Evolutionary conservation across 371 early-diverging fungal species (phyloP).

Genomic region (Lichtheimia hyalospora): DNA sequence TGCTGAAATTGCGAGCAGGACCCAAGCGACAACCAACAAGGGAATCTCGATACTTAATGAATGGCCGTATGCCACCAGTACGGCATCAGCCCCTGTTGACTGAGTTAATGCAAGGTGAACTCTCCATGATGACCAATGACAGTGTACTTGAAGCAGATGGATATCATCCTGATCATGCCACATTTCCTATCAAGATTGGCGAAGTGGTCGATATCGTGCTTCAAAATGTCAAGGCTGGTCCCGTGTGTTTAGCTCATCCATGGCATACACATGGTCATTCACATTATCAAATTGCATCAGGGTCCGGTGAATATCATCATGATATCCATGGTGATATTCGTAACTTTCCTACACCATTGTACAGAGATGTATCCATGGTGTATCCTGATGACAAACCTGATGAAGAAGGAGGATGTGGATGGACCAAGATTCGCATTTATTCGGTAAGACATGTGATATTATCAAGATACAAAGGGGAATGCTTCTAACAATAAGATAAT

Average conservation of each 20-base stretch:
- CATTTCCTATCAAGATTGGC: constrained; percentile 25
- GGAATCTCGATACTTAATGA: constrained; percentile 32
- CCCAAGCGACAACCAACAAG: constrained; percentile 13
- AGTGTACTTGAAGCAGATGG: constrained; percentile 2
- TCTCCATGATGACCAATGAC: not conserved
- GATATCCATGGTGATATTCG: constrained; percentile 19
- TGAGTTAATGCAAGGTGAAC: not conserved
- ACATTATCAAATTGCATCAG: constrained; percentile 39
- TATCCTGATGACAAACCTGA: constrained; percentile 27
- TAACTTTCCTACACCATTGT: constrained; percentile 29
- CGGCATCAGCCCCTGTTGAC: constrained; percentile 1
- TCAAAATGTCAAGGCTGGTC: constrained; percentile 22
- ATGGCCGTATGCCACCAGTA: constrained; percentile 17
- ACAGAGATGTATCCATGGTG: constrained; percentile 32
- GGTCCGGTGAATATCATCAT: constrained; percentile 36
- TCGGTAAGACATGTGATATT: constrained; percentile 26
- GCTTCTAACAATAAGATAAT: not conserved
- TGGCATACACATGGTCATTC: constrained; percentile 53
- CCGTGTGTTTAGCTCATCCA: constrained; percentile 35
- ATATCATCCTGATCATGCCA: constrained; percentile 15
- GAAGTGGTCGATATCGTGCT: constrained; percentile 41
- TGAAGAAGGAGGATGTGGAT: constrained; percentile 31
- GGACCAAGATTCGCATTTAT: constrained; percentile 37
- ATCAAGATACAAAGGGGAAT: not conserved
- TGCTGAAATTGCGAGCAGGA: constrained; percentile 22